These are phyloP conservation scores for Rhodocollybia butyracea DNA, from an alignment of 768 basidiomycete genomes.

Conservation along the genomic window DNA sequence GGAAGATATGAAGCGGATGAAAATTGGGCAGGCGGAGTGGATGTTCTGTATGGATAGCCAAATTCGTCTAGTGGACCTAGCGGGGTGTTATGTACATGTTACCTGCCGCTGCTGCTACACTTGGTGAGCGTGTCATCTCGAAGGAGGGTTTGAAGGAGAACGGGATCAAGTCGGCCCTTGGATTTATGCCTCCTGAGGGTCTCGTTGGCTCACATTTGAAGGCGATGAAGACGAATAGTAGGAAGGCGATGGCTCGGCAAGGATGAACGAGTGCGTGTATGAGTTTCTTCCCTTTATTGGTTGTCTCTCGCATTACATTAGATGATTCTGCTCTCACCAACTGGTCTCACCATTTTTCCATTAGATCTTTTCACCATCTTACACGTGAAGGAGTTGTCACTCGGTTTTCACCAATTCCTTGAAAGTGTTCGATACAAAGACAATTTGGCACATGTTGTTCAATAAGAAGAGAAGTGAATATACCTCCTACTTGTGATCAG, in stretches of 20 bases:
- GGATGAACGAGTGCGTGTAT: conserved; percentile 7
- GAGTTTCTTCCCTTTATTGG: neutral
- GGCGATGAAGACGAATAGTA: conserved; percentile 40
- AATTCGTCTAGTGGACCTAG: neutral
- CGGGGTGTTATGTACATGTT: too few relatives aligned
- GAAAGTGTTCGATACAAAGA: too few relatives aligned
- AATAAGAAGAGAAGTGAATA: too few relatives aligned
- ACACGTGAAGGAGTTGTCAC: too few relatives aligned
- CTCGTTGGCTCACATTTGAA: conserved; percentile 31
- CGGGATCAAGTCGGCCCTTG: conserved; percentile 32
- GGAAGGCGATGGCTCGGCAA: conserved; percentile 33
- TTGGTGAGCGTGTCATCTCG: neutral
- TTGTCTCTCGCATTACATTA: too few relatives aligned
- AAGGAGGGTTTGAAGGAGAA: too few relatives aligned
- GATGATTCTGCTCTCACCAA: too few relatives aligned
- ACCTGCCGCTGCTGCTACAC: conserved; percentile 2
- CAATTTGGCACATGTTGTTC: too few relatives aligned
- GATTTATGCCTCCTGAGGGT: conserved; percentile 43
- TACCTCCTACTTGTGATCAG: too few relatives aligned
- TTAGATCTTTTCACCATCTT: too few relatives aligned
- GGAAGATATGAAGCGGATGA: neutral
- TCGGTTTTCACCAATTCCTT: too few relatives aligned
- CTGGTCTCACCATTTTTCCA: too few relatives aligned
- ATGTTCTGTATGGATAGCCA: neutral
- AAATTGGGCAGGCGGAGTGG: neutral